Evolutionary conservation across 495 filamentous ascomycete genomes (phyloP).

Genomic region (Talaromyces nanjingensis): DNA sequence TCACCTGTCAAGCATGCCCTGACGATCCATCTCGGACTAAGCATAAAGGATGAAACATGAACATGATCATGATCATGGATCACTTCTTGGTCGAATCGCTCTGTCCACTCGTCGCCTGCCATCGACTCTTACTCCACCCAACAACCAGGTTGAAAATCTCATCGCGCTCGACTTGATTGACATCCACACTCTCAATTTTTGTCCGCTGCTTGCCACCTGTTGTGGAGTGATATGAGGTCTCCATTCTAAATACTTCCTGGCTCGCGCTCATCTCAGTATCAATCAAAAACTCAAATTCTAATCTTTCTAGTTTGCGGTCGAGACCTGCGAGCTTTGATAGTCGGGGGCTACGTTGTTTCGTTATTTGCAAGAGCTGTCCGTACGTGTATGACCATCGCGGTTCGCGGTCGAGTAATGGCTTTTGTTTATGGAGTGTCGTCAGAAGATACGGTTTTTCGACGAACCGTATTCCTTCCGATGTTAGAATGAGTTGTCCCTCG

Average conservation of each 20-base stretch:
- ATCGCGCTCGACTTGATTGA: conserved; percentile 22
- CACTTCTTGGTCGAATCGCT: background rate
- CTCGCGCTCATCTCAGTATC: background rate
- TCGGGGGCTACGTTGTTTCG: background rate
- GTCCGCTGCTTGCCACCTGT: conserved; percentile 11
- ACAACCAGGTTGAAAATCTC: conserved; percentile 32
- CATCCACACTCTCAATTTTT: conserved; percentile 6
- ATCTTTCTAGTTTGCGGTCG: background rate
- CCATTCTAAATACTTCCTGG: background rate
- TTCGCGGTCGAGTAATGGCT: background rate
- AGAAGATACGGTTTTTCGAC: background rate
- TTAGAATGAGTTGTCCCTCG: background rate
- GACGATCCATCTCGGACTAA: background rate
- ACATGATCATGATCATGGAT: background rate
- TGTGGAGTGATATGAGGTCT: background rate
- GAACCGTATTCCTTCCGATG: conserved; percentile 3
- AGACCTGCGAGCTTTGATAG: conserved; percentile 2
- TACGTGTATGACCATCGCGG: background rate
- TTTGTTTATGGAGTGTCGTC: background rate
- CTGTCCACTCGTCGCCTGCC: conserved; percentile 11
- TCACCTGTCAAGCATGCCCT: background rate
- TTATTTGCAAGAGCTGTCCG: background rate
- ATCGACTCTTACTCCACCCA: conserved; percentile 24
- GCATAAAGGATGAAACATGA: background rate
- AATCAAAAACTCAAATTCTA: conserved; percentile 4